Conservation (phyloP, 192 early-diverging fungal genomes). For the Umbelopsis sp. region DNA sequence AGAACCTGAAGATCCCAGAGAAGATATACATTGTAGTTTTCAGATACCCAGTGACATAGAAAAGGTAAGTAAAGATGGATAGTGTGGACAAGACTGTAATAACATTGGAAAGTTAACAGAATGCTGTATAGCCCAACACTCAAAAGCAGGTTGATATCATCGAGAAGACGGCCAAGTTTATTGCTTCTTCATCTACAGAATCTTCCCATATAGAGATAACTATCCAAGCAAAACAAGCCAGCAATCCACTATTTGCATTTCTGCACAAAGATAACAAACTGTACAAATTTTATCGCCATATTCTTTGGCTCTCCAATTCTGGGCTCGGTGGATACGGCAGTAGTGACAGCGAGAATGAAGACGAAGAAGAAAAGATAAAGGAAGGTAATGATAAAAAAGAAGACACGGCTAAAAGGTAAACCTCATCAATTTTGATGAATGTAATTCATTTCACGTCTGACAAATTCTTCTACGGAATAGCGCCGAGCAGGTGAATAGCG, state of each 20-base stretch:
- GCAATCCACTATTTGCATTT: slow-evolving; percentile 73
- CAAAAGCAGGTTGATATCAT: slow-evolving; percentile 66
- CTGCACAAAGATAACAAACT: slow-evolving; percentile 54
- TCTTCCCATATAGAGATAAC: slow-evolving; percentile 66
- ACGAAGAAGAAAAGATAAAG: slow-evolving; percentile 32
- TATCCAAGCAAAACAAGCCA: slow-evolving; percentile 74
- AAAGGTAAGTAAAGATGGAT: slow-evolving; percentile 31
- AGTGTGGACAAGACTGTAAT: neutral
- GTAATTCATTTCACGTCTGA: too few relatives aligned
- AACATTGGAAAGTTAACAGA: neutral
- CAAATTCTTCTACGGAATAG: neutral
- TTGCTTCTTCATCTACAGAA: slow-evolving; percentile 49
- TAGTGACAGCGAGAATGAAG: slow-evolving; percentile 25
- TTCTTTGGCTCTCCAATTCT: slow-evolving; percentile 60
- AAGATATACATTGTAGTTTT: slow-evolving; percentile 41
- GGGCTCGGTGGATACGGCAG: slow-evolving; percentile 58
- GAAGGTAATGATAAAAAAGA: slow-evolving; percentile 15
- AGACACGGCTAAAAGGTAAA: neutral
- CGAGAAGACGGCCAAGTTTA: slow-evolving; percentile 70
- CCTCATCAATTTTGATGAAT: too few relatives aligned
- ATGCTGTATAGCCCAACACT: slow-evolving; percentile 47
- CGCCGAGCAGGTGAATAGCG: neutral
- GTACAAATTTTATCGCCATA: slow-evolving; percentile 75
- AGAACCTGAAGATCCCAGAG: slow-evolving; percentile 17
- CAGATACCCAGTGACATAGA: slow-evolving; percentile 51